Evolutionary conservation across 2,329 filamentous ascomycete genomes (phyloP).

Genomic region (Apiospora phragmitis): DNA sequence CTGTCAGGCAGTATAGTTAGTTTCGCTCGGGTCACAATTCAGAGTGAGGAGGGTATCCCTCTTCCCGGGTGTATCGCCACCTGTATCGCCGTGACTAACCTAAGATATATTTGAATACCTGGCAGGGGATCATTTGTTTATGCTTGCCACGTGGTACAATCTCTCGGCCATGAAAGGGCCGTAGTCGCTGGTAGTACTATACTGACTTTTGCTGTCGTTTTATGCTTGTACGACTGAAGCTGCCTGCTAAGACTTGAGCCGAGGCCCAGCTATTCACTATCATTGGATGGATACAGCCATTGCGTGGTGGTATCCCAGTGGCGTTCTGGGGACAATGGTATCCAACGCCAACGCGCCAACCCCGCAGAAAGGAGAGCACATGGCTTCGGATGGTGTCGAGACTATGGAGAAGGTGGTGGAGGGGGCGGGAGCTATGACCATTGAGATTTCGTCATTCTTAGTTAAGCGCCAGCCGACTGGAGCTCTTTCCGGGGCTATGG

Average conservation of each 20-base stretch:
- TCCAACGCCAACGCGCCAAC: not conserved
- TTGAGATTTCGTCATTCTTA: not conserved
- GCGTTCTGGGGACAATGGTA: not conserved
- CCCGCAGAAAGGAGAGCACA: conserved; percentile 1
- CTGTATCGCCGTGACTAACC: too few species aligned
- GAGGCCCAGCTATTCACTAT: not conserved
- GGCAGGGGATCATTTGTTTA: too few species aligned
- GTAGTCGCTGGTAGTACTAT: not conserved
- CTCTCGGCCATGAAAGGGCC: not conserved
- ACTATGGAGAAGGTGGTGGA: not conserved
- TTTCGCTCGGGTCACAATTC: too few species aligned
- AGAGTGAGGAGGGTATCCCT: too few species aligned
- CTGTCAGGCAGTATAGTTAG: too few species aligned
- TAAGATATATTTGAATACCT: too few species aligned
- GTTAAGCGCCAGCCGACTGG: not conserved
- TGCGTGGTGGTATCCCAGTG: not conserved
- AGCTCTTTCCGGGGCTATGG: not conserved
- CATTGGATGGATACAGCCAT: not conserved
- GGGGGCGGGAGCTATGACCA: conserved; percentile 1
- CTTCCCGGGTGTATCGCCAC: too few species aligned
- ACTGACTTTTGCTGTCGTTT: not conserved
- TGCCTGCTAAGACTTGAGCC: not conserved
- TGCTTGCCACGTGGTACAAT: too few species aligned
- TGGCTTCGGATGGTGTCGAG: not conserved
- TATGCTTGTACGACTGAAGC: not conserved